Evolutionary conservation across 1,139 yeast genomes (phyloP), one percentile per base, ranked within the genome.

Genomic region (Candida albicans): DNA sequence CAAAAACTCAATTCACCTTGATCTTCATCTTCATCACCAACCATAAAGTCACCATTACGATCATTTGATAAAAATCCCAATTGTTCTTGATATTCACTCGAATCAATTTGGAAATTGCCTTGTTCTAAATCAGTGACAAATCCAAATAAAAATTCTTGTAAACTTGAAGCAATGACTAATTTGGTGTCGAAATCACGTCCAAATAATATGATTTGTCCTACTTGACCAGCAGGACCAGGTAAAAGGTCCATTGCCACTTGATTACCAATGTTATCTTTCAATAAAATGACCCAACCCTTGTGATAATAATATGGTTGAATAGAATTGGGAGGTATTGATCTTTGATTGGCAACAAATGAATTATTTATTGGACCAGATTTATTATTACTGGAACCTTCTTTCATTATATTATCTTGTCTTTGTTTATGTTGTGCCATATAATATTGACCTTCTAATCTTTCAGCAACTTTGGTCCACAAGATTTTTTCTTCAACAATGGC

Each of bases 401-500:
- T 34, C 8, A 34, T 44, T 14, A 30, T 35, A 32, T 39, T 39
- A 35, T 54, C 54, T 42, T 59, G 60, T 41, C 55, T 53, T 44
- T 58, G 62, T 45, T 62, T 70, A 49, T 59, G 64, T 50, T 65
- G 66, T 22, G 62, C 55, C 36, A 63, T 47, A 48, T 64, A 63
- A 42, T 67, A 70, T 50, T 73, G 77, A 46, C 61, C 65, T 48
- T 75, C 80, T 45, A 79, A 64, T 45, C 75, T 67, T 49, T 68
- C 69, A 25, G 86, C 83, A 14, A 86, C 87, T 54, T 76, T 82
- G 48, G 81, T 76, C 96, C 96, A 87, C 46, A 84, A 75, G 31
- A 73, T 68, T 65, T 84, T 81, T 61, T 87, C 95, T 54, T 82
- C 87, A 39, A 81, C 75, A 44, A 86, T 76, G 44, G 80, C 72